A percentile compares a stretch with the other conserved stretches of the same genome.
Conservation (phyloP, 2,329 filamentous ascomycete genomes). For the Sporothrix schenckii region DNA sequence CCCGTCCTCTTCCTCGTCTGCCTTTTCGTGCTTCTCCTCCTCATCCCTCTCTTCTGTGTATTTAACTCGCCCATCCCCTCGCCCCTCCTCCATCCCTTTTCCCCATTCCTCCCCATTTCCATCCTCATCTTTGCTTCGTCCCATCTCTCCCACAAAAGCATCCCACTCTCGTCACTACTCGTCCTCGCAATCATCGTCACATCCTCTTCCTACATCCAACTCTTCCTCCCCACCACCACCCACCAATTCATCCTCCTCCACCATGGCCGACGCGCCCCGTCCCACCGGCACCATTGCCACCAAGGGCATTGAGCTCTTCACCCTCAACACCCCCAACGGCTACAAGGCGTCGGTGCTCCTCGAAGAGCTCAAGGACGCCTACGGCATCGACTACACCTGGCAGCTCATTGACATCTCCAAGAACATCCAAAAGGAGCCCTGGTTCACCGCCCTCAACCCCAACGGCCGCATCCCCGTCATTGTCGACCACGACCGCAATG, state of each 20-base stretch:
- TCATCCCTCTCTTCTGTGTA: neutral
- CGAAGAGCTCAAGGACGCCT: conserved; percentile 68
- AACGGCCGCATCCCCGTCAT: conserved; percentile 69
- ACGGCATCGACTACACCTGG: conserved; percentile 62
- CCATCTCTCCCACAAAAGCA: neutral
- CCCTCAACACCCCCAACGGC: conserved; percentile 47
- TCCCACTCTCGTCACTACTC: neutral
- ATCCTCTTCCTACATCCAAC: neutral
- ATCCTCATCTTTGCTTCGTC: neutral
- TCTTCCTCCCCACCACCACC: neutral
- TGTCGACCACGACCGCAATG: conserved; percentile 65
- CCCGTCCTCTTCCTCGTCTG: neutral
- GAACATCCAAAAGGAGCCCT: conserved; percentile 68
- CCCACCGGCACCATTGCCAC: conserved; percentile 62
- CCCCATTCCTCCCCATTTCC: neutral
- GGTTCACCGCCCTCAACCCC: conserved; percentile 65
- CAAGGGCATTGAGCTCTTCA: conserved; percentile 67
- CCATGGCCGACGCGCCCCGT: conserved; percentile 44
- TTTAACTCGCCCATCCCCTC: conserved; percentile 16
- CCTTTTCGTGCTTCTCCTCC: no score
- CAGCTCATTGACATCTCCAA: conserved; percentile 62
- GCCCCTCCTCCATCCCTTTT: neutral
- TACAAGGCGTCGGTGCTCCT: conserved; percentile 63
- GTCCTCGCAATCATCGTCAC: neutral
- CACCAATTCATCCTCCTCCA: neutral